Evolutionary conservation across 2,329 filamentous ascomycete genomes (phyloP).

Genomic region (Metarhizium guizhouense): DNA sequence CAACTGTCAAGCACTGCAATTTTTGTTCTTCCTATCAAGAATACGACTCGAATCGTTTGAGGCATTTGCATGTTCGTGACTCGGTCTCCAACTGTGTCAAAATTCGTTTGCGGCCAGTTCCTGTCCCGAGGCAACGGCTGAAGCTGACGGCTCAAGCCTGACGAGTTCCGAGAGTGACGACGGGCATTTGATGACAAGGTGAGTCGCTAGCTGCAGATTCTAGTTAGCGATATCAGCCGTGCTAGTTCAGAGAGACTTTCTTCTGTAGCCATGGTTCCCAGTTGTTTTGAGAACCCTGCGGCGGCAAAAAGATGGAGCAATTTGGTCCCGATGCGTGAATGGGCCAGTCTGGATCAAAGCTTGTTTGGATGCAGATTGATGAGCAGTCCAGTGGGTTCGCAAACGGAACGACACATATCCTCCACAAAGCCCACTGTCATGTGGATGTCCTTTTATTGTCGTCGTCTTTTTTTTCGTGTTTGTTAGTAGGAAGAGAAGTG

Average conservation of each 20-base stretch:
- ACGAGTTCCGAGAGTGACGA: neutral
- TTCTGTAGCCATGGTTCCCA: neutral
- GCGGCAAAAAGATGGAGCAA: conserved; percentile 3
- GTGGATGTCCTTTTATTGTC: neutral
- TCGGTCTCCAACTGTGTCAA: neutral
- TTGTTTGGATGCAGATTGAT: neutral
- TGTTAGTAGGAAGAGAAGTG: neutral
- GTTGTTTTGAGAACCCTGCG: neutral
- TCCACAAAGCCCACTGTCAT: neutral
- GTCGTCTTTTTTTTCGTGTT: neutral
- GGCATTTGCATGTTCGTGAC: neutral
- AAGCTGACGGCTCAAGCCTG: neutral
- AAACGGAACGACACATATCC: neutral
- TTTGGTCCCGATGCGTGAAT: neutral
- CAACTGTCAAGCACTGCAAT: neutral
- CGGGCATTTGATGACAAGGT: neutral
- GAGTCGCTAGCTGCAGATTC: neutral
- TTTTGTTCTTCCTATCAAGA: neutral
- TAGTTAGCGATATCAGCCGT: neutral
- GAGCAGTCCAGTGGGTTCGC: neutral
- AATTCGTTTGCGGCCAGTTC: neutral
- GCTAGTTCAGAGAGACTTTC: neutral
- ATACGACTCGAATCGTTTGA: neutral
- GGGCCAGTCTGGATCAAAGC: conserved; percentile 1
- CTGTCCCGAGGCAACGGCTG: neutral